phyloP scores from a whole-genome alignment of 2,329 filamentous ascomycete species.

The Harringtonia lauricola region DNA sequence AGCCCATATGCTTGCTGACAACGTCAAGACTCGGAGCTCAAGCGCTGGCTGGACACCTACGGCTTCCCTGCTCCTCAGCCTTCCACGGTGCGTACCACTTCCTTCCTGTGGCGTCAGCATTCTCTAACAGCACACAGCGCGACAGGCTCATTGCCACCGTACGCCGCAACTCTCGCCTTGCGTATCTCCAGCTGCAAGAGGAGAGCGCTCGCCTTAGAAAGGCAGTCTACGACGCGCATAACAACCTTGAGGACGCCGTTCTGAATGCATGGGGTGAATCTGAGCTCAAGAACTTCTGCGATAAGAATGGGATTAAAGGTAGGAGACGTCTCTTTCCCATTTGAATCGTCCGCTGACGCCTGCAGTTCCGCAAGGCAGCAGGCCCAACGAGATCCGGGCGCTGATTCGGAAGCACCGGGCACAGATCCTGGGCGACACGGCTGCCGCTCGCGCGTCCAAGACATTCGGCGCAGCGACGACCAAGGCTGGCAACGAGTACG shows the following conservation, averaged over 20 bases:
- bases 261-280: constrained; percentile 85
- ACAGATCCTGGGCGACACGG: constrained; percentile 55
- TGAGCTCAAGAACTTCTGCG: constrained; percentile 82
- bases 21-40: constrained; percentile 66
- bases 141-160: constrained; percentile 83
- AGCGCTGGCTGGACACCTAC: constrained; percentile 83
- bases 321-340: constrained; percentile 5
- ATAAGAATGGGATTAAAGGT: constrained; percentile 69
- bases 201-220: constrained; percentile 49
- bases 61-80: constrained; percentile 82
- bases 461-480: constrained; percentile 63
- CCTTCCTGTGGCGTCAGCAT: background rate
- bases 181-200: constrained; percentile 56
- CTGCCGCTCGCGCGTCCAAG: constrained; percentile 43
- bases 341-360: no score
- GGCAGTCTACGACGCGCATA: constrained; percentile 58
- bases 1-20: background rate
- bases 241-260: constrained; percentile 68
- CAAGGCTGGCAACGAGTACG: constrained; percentile 64
- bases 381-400: constrained; percentile 78
- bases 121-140: constrained; percentile 31
- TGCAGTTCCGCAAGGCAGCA: constrained; percentile 80
- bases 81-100: constrained; percentile 33
- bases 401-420: constrained; percentile 81
- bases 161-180: constrained; percentile 79